These are phyloP conservation scores for Pyrenophora seminiperda DNA, from an alignment of 2,329 filamentous ascomycete genomes.

Conservation along the genomic window DNA sequence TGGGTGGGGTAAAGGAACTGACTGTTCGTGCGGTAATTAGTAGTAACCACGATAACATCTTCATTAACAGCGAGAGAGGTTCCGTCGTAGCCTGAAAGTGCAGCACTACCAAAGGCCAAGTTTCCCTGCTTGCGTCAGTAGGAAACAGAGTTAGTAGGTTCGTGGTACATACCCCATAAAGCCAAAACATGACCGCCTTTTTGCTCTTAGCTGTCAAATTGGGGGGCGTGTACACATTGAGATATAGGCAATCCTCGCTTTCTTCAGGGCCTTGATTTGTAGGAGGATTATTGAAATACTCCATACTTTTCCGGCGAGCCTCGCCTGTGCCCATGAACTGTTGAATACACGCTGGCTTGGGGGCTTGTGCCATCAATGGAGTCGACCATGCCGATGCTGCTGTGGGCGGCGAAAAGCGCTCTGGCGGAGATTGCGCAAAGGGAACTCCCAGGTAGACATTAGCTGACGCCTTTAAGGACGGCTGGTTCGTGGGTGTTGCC, in stretches of 20 bases:
- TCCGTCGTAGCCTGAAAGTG: conserved; percentile 26
- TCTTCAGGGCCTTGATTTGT: conserved; percentile 17
- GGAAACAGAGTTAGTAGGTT: not conserved
- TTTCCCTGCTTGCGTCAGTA: conserved; percentile 26
- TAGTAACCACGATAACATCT: conserved; percentile 30
- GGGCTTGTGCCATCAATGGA: conserved; percentile 13
- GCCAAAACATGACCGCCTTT: conserved; percentile 25
- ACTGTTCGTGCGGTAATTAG: conserved; percentile 36
- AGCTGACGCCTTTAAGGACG: conserved; percentile 12
- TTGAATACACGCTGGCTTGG: conserved; percentile 23
- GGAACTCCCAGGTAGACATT: conserved; percentile 25
- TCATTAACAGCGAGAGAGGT: conserved; percentile 30
- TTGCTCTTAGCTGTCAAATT: conserved; percentile 10
- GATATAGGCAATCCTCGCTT: conserved; percentile 48
- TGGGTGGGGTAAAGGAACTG: not conserved
- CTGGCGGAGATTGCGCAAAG: conserved; percentile 23
- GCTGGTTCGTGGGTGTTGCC: conserved; percentile 11
- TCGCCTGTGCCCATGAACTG: conserved; percentile 18
- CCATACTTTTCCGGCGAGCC: conserved; percentile 18
- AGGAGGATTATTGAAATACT: conserved; percentile 16
- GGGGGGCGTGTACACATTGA: conserved; percentile 43
- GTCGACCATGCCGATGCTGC: conserved; percentile 18
- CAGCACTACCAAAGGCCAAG: conserved; percentile 26
- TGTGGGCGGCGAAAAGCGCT: conserved; percentile 22
- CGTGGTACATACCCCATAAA: conserved; percentile 4